phyloP scores from a whole-genome alignment of 306 rosid genomes.

The Elaeagnus macrophylla region DNA sequence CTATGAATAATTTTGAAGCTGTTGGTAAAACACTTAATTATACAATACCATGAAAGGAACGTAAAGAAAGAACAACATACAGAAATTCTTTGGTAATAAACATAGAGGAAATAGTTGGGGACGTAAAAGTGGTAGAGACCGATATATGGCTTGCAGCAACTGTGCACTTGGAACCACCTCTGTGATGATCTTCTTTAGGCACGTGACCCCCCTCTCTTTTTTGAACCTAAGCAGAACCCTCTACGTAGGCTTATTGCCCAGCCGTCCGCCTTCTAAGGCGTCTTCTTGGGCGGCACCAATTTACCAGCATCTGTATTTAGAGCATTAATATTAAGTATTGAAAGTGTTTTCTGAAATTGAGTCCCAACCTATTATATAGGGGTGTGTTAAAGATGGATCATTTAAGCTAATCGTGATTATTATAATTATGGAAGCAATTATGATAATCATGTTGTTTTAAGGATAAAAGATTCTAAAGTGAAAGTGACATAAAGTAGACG shows the following conservation, averaged over 20 bases:
- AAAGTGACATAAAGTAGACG: too few relatives aligned
- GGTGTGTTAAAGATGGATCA: too few relatives aligned
- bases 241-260: slow-evolving; percentile 70
- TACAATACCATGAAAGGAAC: background rate
- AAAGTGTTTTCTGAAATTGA: too few relatives aligned
- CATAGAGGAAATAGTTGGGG: slow-evolving; percentile 81
- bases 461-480: too few relatives aligned
- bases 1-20: background rate
- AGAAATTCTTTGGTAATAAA: slow-evolving; percentile 24
- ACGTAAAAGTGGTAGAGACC: slow-evolving; percentile 63
- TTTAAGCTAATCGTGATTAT: too few relatives aligned
- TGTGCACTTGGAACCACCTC: slow-evolving; percentile 54
- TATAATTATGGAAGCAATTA: too few relatives aligned
- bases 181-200: slow-evolving; percentile 63
- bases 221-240: slow-evolving; percentile 53
- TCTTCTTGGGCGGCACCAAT: too few relatives aligned
- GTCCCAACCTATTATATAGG: too few relatives aligned
- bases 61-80: slow-evolving; percentile 6
- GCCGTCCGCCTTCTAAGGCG: slow-evolving; percentile 48
- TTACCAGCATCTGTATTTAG: too few relatives aligned
- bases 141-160: slow-evolving; percentile 55
- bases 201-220: slow-evolving; percentile 58
- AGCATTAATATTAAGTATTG: too few relatives aligned
- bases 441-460: too few relatives aligned
- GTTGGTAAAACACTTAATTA: too few relatives aligned